Evolutionary conservation across 2,329 filamentous ascomycete species (phyloP).

Genomic region (Phaeosphaeria sp.): DNA sequence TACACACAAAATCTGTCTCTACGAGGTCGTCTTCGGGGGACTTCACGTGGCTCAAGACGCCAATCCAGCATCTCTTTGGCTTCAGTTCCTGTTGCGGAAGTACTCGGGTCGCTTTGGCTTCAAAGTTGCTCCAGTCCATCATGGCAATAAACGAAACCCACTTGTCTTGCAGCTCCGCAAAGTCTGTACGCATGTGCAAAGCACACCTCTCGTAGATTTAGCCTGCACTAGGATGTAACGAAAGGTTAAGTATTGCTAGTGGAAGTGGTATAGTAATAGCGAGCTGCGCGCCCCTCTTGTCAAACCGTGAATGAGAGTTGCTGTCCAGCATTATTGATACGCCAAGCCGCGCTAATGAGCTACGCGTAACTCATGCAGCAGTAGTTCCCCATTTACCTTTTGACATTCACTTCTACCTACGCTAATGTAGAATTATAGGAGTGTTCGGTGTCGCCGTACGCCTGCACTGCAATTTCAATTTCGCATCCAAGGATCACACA

Average conservation of each 20-base stretch:
- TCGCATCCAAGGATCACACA: too few relatives aligned
- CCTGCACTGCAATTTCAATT: too few relatives aligned
- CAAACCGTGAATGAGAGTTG: neutral
- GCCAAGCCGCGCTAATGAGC: neutral
- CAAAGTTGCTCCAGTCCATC: slow-evolving; percentile 32
- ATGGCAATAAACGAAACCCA: neutral
- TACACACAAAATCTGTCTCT: slow-evolving; percentile 45
- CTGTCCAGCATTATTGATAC: too few relatives aligned
- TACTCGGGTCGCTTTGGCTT: slow-evolving; percentile 20
- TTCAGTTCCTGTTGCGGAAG: slow-evolving; percentile 26
- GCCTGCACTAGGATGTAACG: neutral
- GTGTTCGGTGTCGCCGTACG: neutral
- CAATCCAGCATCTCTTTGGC: slow-evolving; percentile 40
- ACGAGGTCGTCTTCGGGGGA: slow-evolving; percentile 11
- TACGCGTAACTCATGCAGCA: too few relatives aligned
- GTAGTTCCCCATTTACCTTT: neutral
- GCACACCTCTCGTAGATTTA: neutral
- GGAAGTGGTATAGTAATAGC: neutral
- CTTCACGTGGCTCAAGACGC: slow-evolving; percentile 36
- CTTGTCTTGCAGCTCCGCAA: neutral
- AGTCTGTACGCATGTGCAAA: neutral
- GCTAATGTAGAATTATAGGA: neutral
- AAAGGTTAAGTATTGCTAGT: neutral
- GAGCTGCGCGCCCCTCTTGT: neutral
- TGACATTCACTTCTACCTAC: neutral